Conservation (phyloP, 2,329 filamentous ascomycete genomes). For the Cercospora sojina region DNA sequence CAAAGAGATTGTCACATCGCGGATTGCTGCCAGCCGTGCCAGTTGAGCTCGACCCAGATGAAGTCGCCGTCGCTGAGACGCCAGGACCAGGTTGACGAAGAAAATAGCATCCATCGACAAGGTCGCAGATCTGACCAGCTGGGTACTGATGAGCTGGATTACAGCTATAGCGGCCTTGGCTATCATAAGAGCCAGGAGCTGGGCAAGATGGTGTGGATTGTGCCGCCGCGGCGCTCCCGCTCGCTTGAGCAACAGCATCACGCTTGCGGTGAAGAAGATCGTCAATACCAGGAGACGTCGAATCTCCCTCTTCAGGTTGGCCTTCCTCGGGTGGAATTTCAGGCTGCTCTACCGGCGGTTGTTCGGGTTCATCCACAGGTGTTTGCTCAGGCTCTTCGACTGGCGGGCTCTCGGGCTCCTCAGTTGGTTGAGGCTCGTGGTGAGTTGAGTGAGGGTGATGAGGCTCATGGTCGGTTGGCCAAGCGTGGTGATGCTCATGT, state of each 20-base stretch:
- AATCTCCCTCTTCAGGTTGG: not conserved
- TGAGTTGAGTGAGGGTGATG: not conserved
- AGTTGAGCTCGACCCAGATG: not conserved
- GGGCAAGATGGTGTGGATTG: constrained; percentile 5
- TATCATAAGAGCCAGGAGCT: constrained; percentile 4
- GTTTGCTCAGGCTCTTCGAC: not conserved
- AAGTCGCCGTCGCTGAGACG: not conserved
- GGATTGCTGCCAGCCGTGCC: not conserved
- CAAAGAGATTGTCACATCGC: constrained; percentile 3
- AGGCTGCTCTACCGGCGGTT: not conserved
- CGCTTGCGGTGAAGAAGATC: not conserved
- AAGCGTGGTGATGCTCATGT: not conserved
- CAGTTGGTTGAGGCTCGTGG: not conserved
- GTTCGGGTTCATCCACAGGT: not conserved
- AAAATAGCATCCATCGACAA: constrained; percentile 5
- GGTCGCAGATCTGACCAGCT: constrained; percentile 23
- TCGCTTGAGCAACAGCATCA: not conserved
- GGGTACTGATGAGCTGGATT: constrained; percentile 30
- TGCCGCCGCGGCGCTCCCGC: not conserved
- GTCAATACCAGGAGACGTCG: not conserved
- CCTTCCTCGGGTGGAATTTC: not conserved
- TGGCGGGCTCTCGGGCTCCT: not conserved
- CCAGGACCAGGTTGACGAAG: not conserved
- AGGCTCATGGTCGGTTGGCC: not conserved
- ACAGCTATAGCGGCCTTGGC: constrained; percentile 21